Evolutionary conservation across 2,329 filamentous ascomycete species (phyloP), one percentile per base, ranked within the genome.

Genomic region (Thyridium curvatum): DNA sequence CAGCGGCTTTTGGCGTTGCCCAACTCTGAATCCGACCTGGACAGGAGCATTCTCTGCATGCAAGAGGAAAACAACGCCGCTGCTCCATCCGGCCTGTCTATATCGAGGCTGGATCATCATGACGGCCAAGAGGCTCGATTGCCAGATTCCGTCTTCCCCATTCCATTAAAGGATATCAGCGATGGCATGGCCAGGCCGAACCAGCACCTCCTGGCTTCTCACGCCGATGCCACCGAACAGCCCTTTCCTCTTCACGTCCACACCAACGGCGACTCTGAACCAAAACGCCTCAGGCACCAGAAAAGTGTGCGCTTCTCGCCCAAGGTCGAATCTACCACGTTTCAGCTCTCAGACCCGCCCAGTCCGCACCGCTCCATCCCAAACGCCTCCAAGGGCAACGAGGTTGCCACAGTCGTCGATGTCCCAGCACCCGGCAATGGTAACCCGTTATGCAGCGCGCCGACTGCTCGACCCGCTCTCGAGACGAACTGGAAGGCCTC

Each of bases 291-390:
- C 7, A 73, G 69, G 49, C 63, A 68, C 29, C 62, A 61, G 31
- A 88, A 86, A 61, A 82, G 74, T 39, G 84, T 87, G 3, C 75
- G 81, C 8, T 87, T 87, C 51, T 84, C 83, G 4, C 74, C 82
- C 1, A 73, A 69, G 12, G 76, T 86, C 2, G 74, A 83, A 51
- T 79, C 80, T 8, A 75, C 78, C 2, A 80, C 80, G 1, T 81
- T 81, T 44, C 52, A 69, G 33, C 55, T 65, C 15, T 60, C 59
- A 0, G 74, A 78, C 30, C 72, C 74, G 10, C 77, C 68, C 4
- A 76, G 65, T 45, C 69, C 65, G 18, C 55, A 44, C 26, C 48
- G 41, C 14, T 45, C 47, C 4, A 28, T 32, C 9, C n/a, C 12
- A n/a, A 34, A 16, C 8, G 32, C 18, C 12, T 33, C 48, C 53